Evolutionary conservation across 2,329 filamentous ascomycete species (phyloP), one percentile per base, ranked within the genome.

Genomic region (Verticillium klebahnii): DNA sequence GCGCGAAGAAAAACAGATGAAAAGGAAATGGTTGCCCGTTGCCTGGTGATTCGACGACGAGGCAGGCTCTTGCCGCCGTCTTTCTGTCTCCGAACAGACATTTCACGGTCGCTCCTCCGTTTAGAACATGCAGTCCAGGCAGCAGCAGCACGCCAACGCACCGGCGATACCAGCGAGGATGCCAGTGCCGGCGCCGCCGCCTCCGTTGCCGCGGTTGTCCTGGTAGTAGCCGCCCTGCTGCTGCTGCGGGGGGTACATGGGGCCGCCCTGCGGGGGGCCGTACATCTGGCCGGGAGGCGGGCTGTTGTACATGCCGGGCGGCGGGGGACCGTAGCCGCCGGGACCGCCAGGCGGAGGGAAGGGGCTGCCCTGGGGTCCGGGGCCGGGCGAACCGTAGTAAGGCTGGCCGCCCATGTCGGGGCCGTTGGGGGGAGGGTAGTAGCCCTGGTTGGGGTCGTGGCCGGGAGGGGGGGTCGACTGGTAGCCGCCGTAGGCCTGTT

Each of bases 71-170:
- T 6, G 45, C 4, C 2, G 11, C 11, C n/a, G 9, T 12, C 19
- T 19, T 9, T 36, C 5, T n/a, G 19, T 23, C 11, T 14, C 9
- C 39, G 39, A 45, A 8, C 39, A n/a, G 11, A 36, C 34, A 29
- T 29, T 12, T 25, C 2, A 11, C n/a, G 19, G 45, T 52, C 15
- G 19, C 19, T 23, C 45, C 19, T 25, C 45, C 32, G 36, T 61
- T 72, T 80, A 86, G 68, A 85, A 85, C n/a, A 86, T 69, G 55
- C 77, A 74, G 66, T 86, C 84, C 68, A 86, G 70, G 69, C 84
- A 86, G 73, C 84, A 86, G 70, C 84, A 86, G 71, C 83, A 85
- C 1, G 84, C 84, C 63, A 84, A 69, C 65, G 77, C 76, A 17
- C 81, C 83, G 17, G 85, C 67, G 60, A 84, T 69, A 52, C 79